Conservation (phyloP, 2,329 filamentous ascomycete genomes). For the Diaporthe citrichinensis region DNA sequence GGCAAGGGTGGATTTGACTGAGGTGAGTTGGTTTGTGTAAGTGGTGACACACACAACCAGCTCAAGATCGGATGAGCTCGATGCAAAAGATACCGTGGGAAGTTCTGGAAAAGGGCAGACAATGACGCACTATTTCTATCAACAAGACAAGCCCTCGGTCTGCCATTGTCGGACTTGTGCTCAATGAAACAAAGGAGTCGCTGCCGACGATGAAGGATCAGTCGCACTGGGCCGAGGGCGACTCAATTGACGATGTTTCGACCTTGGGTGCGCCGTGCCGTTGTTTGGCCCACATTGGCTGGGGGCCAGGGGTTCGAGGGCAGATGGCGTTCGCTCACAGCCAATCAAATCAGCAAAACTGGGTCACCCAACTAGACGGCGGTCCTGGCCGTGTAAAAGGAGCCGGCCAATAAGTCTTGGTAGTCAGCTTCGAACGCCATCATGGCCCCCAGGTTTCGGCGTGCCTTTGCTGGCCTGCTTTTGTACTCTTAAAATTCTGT, state of each 20-base stretch:
- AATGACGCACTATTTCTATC: slow-evolving; percentile 4
- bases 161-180: neutral
- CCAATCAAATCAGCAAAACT: neutral
- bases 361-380: neutral
- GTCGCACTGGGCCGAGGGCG: neutral
- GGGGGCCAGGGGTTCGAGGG: neutral
- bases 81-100: neutral
- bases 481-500: neutral
- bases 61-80: neutral
- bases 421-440: neutral
- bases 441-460: neutral
- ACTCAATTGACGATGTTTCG: slow-evolving; percentile 23
- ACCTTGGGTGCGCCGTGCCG: neutral
- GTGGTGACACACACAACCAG: neutral
- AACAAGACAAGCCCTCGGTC: neutral
- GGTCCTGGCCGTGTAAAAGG: slow-evolving; percentile 5
- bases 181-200: slow-evolving; percentile 16
- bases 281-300: slow-evolving; percentile 24
- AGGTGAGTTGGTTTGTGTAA: neutral
- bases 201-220: neutral
- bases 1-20: neutral
- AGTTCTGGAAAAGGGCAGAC: neutral
- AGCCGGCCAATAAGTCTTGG: slow-evolving; percentile 14
- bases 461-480: neutral
- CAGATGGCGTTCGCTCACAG: neutral